Evolutionary conservation across 106 monocot species (phyloP).

Genomic region (Platanthera guangdongensis): DNA sequence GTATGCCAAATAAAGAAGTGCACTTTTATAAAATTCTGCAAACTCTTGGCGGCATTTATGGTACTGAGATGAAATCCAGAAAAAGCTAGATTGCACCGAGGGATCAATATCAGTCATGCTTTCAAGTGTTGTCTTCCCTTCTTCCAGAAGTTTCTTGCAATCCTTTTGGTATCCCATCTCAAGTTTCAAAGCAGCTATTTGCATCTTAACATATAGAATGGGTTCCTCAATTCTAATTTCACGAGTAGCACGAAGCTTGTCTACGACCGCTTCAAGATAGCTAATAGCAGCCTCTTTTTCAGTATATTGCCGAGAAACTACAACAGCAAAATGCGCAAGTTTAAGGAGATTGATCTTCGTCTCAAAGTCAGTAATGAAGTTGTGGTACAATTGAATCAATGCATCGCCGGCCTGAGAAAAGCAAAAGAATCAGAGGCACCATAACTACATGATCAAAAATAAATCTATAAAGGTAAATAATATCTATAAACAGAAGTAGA

Average conservation of each 20-base stretch:
- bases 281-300: conserved; percentile 80
- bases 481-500: background rate
- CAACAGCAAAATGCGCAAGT: conserved; percentile 83
- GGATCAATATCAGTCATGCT: conserved; percentile 95
- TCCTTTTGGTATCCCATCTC: conserved; percentile 74
- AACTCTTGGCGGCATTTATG: conserved; percentile 82
- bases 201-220: conserved; percentile 88
- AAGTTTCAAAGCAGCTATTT: conserved; percentile 77
- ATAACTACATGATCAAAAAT: background rate
- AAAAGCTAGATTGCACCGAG: conserved; percentile 88
- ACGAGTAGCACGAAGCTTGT: conserved; percentile 63
- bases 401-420: conserved; percentile 79
- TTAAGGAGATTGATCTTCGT: conserved; percentile 98
- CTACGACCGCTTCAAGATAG: conserved; percentile 83
- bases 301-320: conserved; percentile 85
- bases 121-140: conserved; percentile 74
- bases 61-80: conserved; percentile 93
- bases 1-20: conserved; percentile 96
- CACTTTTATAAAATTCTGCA: conserved; percentile 86
- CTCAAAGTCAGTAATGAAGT: conserved; percentile 98
- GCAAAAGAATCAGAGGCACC: background rate
- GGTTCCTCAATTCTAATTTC: conserved; percentile 73
- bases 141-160: conserved; percentile 84
- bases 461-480: background rate
- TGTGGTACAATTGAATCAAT: conserved; percentile 88